phyloP scores from a whole-genome alignment of 2,329 filamentous ascomycete genomes.

The Xylariomycetidae sp. region DNA sequence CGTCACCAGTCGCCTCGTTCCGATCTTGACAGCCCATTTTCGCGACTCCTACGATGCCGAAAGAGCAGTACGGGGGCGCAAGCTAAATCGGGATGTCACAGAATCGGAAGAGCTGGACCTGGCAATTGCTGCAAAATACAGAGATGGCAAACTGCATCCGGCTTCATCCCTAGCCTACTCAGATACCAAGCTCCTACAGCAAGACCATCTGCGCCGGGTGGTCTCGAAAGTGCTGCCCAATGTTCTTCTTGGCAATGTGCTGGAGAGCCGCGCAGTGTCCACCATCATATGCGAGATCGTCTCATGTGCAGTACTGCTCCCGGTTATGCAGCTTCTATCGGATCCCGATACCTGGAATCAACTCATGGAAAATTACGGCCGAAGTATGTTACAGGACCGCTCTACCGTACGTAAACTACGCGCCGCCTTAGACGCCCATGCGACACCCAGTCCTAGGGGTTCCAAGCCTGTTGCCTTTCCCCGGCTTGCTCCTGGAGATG shows the following conservation, averaged over 20 bases:
- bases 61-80: constrained; percentile 76
- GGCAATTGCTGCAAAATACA: constrained; percentile 92
- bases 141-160: constrained; percentile 79
- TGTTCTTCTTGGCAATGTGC: constrained; percentile 67
- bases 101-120: constrained; percentile 95
- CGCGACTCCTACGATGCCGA: constrained; percentile 90
- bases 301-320: constrained; percentile 84
- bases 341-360: constrained; percentile 99
- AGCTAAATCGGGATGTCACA: constrained; percentile 83
- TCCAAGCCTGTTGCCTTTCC: constrained; percentile 68
- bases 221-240: constrained; percentile 67
- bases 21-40: constrained; percentile 83
- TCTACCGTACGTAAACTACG: constrained; percentile 91
- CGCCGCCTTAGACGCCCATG: constrained; percentile 89
- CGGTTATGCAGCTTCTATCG: constrained; percentile 72
- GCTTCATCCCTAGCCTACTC: constrained; percentile 80
- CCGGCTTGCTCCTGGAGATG: constrained; percentile 74
- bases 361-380: constrained; percentile 82
- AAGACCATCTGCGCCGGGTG: constrained; percentile 80
- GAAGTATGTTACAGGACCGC: constrained; percentile 85
- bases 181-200: constrained; percentile 79
- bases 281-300: constrained; percentile 84
- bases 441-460: constrained; percentile 69
- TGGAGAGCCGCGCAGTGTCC: constrained; percentile 75
- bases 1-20: constrained; percentile 75